Evolutionary conservation across 2,329 filamentous ascomycete genomes (phyloP).

Genomic region (Ceratocystis eucalypticola): DNA sequence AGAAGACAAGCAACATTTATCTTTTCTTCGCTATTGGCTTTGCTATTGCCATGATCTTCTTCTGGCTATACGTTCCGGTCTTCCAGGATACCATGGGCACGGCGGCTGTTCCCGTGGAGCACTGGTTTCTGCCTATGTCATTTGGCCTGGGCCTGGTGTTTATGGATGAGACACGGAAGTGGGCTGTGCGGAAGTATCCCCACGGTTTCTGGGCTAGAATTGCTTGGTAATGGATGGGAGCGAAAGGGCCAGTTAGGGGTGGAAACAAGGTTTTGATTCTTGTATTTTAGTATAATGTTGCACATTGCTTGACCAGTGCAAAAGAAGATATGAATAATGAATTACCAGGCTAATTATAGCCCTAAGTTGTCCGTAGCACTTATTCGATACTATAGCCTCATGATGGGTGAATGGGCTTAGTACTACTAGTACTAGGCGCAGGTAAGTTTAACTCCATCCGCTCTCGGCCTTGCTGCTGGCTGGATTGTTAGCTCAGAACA

Average conservation of each 20-base stretch:
- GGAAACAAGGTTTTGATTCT: background rate
- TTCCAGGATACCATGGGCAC: conserved; percentile 58
- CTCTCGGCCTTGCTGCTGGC: background rate
- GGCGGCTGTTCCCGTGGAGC: conserved; percentile 49
- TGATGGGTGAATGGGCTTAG: background rate
- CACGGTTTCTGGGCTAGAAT: conserved; percentile 42
- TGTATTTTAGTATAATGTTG: background rate
- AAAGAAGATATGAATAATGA: background rate
- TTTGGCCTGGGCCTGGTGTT: conserved; percentile 39
- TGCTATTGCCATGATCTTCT: conserved; percentile 91
- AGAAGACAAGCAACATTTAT: conserved; percentile 79
- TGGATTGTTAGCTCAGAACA: too few species aligned
- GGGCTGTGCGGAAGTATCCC: conserved; percentile 45
- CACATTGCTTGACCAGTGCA: background rate
- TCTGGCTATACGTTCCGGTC: conserved; percentile 79
- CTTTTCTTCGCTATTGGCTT: conserved; percentile 86
- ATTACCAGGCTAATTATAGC: background rate
- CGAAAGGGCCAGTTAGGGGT: background rate
- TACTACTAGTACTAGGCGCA: background rate
- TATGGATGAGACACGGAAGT: conserved; percentile 56
- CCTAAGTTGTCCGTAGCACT: too few species aligned
- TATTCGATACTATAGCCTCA: background rate
- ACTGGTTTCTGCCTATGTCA: conserved; percentile 64
- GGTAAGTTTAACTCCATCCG: background rate
- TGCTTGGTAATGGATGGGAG: conserved; percentile 36